A percentile compares a stretch with the other conserved stretches of the same genome.
phyloP scores from a whole-genome alignment of 2,329 filamentous ascomycete species.

The Epichloe sp. region DNA sequence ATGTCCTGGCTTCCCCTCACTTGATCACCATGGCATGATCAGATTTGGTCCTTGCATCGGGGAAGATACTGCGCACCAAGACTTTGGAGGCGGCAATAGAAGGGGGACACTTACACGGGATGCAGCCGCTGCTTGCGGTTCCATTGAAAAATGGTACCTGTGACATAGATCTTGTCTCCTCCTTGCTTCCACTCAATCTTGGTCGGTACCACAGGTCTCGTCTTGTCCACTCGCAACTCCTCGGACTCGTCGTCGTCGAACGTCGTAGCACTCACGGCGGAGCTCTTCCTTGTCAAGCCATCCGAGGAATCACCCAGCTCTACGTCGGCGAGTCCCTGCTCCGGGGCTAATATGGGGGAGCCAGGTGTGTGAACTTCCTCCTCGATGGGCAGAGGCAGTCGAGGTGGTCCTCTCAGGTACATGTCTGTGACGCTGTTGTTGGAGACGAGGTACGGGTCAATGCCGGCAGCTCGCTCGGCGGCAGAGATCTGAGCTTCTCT shows the following conservation, averaged over 20 bases:
- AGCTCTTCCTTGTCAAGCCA: slow-evolving; percentile 39
- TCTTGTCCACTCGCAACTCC: slow-evolving; percentile 62
- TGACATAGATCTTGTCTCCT: slow-evolving; percentile 89
- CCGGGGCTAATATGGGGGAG: slow-evolving; percentile 71
- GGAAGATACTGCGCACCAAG: background rate
- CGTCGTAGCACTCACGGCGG: slow-evolving; percentile 46
- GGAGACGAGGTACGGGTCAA: slow-evolving; percentile 32
- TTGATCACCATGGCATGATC: slow-evolving; percentile 12
- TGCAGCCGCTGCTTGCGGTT: slow-evolving; percentile 84
- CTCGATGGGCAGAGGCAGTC: slow-evolving; percentile 83
- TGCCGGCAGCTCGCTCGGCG: slow-evolving; percentile 18
- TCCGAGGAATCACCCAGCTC: slow-evolving; percentile 36
- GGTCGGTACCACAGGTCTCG: slow-evolving; percentile 68
- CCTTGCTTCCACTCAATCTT: slow-evolving; percentile 72
- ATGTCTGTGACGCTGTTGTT: slow-evolving; percentile 50
- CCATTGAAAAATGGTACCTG: slow-evolving; percentile 95
- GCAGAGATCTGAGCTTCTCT: slow-evolving; percentile 19
- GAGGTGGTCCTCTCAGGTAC: slow-evolving; percentile 62
- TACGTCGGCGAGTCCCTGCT: slow-evolving; percentile 42
- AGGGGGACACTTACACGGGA: slow-evolving; percentile 55
- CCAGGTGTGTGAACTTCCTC: slow-evolving; percentile 82
- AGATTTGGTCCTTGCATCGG: background rate
- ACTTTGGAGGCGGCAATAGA: background rate
- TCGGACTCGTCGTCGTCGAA: slow-evolving; percentile 69
- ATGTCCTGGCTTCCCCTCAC: slow-evolving; percentile 44